These are phyloP conservation scores for Sclerotinia spermophila DNA, from an alignment of 2,329 filamentous ascomycete genomes.

Conservation along the genomic window DNA sequence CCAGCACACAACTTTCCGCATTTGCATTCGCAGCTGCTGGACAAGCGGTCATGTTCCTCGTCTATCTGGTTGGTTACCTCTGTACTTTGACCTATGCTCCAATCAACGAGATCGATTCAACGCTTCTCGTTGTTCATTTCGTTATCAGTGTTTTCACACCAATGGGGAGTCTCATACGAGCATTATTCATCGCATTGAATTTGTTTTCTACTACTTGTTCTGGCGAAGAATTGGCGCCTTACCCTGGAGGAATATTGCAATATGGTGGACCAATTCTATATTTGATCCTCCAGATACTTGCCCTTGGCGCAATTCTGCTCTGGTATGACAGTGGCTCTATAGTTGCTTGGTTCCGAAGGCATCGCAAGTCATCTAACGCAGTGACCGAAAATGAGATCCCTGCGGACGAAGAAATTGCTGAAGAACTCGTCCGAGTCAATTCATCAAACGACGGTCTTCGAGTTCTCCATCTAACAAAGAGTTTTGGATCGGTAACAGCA, in stretches of 20 bases:
- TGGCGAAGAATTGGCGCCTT: conserved; percentile 57
- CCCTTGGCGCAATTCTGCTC: conserved; percentile 69
- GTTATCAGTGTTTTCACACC: conserved; percentile 71
- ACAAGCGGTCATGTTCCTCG: conserved; percentile 68
- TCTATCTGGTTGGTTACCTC: conserved; percentile 70
- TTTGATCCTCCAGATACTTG: conserved; percentile 67
- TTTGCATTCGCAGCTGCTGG: conserved; percentile 79
- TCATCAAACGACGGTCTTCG: conserved; percentile 53
- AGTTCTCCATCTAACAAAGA: conserved; percentile 77
- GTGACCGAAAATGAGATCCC: conserved; percentile 16
- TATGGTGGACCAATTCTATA: conserved; percentile 87
- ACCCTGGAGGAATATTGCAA: conserved; percentile 66
- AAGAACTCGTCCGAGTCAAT: conserved; percentile 62
- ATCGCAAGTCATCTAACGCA: conserved; percentile 26
- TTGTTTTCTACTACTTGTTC: conserved; percentile 78
- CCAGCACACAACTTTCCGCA: conserved; percentile 73
- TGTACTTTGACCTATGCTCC: conserved; percentile 71
- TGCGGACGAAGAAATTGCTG: conserved; percentile 52
- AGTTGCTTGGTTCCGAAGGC: conserved; percentile 49
- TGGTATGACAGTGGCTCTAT: conserved; percentile 76
- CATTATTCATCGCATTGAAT: conserved; percentile 76
- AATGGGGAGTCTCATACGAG: conserved; percentile 68
- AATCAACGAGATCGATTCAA: conserved; percentile 62
- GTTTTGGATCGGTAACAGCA: conserved; percentile 70
- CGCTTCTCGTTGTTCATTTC: conserved; percentile 69